These are phyloP conservation scores for Laburnicola sp. DNA, from an alignment of 2,329 filamentous ascomycete species.

Conservation along the genomic window DNA sequence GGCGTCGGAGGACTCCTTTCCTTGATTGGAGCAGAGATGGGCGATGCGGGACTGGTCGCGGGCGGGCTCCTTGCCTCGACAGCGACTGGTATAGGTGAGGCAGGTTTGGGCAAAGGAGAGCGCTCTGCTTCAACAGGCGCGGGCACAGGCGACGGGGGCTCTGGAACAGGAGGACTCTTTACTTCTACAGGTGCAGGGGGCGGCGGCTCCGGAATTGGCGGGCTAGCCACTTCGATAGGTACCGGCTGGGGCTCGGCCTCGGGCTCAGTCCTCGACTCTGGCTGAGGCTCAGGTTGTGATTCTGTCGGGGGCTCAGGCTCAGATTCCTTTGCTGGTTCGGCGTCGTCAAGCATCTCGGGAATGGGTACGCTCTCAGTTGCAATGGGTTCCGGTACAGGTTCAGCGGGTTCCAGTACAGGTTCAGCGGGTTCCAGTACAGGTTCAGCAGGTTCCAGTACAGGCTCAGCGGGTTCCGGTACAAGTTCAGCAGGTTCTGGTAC, in stretches of 20 bases:
- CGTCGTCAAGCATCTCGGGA: not conserved
- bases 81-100: not conserved
- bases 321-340: not conserved
- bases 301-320: not conserved
- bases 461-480: not conserved
- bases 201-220: not conserved
- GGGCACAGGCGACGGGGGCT: not conserved
- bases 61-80: not conserved
- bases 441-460: not conserved
- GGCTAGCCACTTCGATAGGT: not conserved
- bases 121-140: not conserved
- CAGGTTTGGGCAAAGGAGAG: not conserved
- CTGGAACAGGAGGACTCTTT: not conserved
- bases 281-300: not conserved
- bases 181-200: not conserved
- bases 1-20: not conserved
- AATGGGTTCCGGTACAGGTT: not conserved
- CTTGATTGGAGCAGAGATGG: slow-evolving; percentile 5
- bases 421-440: not conserved
- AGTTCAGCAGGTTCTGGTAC: not conserved
- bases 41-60: not conserved
- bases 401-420: not conserved
- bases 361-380: not conserved
- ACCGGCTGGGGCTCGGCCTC: not conserved
- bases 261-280: not conserved